Percentiles rank a stretch among this genome's conserved stretches.
phyloP scores from a whole-genome alignment of 2,329 filamentous ascomycete genomes.

The Zymoseptoria crescenta region DNA sequence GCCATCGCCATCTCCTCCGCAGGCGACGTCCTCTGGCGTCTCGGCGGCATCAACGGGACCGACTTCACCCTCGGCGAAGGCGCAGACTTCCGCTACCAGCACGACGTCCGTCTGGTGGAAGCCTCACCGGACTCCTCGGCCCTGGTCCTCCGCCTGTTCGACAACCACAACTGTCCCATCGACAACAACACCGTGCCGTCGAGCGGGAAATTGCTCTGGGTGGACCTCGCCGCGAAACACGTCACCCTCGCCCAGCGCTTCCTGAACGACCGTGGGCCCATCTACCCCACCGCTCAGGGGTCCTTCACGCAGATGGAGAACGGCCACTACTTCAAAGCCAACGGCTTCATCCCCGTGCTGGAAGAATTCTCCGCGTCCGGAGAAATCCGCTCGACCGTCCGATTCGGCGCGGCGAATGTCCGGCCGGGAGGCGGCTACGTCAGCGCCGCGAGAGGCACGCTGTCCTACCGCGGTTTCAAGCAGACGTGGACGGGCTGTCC shows the following conservation, averaged over 20 bases:
- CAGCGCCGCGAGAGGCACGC: conserved; percentile 5
- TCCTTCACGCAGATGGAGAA: conserved; percentile 10
- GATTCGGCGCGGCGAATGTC: conserved; percentile 14
- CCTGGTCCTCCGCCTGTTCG: conserved; percentile 8
- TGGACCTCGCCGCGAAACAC: conserved; percentile 8
- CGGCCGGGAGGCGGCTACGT: conserved; percentile 1
- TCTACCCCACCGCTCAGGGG: conserved; percentile 17
- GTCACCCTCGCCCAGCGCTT: conserved; percentile 8
- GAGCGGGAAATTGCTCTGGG: conserved; percentile 13
- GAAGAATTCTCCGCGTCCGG: conserved; percentile 15
- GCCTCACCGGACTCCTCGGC: neutral
- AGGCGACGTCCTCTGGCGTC: conserved; percentile 14
- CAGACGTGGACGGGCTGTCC: conserved; percentile 17
- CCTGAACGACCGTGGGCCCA: conserved; percentile 8
- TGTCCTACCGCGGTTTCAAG: conserved; percentile 17
- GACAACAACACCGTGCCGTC: conserved; percentile 13
- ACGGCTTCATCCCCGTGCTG: conserved; percentile 16
- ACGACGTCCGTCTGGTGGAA: conserved; percentile 12
- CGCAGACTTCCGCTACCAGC: conserved; percentile 17
- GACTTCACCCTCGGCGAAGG: conserved; percentile 8
- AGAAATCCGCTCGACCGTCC: conserved; percentile 6
- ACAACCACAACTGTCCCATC: conserved; percentile 18
- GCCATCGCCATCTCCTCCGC: conserved; percentile 11
- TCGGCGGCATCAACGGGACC: conserved; percentile 11
- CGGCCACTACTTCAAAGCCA: conserved; percentile 12